Base-by-base conservation (phyloP, 441 rosid species). In the Syzygium malaccense region DNA sequence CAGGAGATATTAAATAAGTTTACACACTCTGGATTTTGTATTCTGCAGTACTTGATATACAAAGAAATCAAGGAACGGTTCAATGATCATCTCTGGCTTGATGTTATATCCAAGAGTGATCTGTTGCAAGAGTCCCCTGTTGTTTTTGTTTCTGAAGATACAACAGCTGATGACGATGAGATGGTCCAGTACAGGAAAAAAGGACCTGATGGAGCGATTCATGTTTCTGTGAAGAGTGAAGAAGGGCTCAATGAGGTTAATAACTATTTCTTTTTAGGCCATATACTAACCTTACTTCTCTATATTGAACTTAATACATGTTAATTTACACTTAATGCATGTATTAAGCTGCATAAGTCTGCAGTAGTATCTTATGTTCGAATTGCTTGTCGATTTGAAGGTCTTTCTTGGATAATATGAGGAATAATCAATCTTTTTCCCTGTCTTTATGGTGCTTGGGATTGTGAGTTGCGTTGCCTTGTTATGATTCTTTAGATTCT, bases 71-170 rank as follows among this genome's bases (percentile, higher is more conserved):
- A 91, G 89, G 93, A 95, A 91, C 94, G 98, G 92, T 97, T 95
- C 88, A 89, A 88, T 41, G 92, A 93, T 90, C 96, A 93, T 92
- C 91, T 96, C 87, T 97, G 99, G 98, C 92, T 97, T 89, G 99
- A 98, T 91, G 98, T 96, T 86, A 92, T 97, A 58, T 98, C 99
- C 19, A 98, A 98, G 92, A 95, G 97, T 78, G 99, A 98, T 92
- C 89, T 98, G 88, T 90, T 96, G 92, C 92, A 93, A 93, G 95
- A 92, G 84, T 89, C 96, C 88, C 94, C 94, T 20, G 94, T 91
- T 88, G 86, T 93, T 62, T 95, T 93, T 87, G 90, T 91, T 89
- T 91, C 95, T 26, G 98, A 96, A 91, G 94, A 95, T 86, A 90
- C 54, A 79, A 88, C 93, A 87, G 87, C 86, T 11, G 95, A 93